Evolutionary conservation across 2,329 filamentous ascomycete genomes (phyloP).

Genomic region (Gaeumannomyces sp.): DNA sequence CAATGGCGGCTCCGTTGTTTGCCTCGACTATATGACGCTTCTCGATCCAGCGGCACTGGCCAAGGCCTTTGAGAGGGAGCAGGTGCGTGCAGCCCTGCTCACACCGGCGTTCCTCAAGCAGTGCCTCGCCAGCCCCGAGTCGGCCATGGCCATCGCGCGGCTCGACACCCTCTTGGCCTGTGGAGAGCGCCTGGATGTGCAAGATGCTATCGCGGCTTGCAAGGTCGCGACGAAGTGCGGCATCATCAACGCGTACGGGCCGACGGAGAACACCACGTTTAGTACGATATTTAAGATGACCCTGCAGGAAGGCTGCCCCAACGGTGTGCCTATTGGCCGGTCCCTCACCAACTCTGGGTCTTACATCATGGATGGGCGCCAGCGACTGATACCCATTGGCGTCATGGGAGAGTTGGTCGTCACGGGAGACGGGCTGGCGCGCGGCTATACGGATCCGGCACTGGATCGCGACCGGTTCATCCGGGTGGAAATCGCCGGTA

Average conservation of each 20-base stretch:
- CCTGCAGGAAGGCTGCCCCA: neutral
- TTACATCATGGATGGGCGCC: slow-evolving; percentile 33
- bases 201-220: neutral
- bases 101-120: neutral
- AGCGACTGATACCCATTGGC: slow-evolving; percentile 25
- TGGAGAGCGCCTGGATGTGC: neutral
- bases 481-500: neutral
- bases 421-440: slow-evolving; percentile 32
- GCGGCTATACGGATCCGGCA: slow-evolving; percentile 29
- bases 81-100: neutral
- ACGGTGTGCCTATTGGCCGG: slow-evolving; percentile 8
- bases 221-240: neutral
- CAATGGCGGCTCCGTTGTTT: neutral
- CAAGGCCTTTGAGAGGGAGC: neutral
- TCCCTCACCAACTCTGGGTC: slow-evolving; percentile 14
- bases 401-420: slow-evolving; percentile 34
- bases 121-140: neutral
- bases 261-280: slow-evolving; percentile 5
- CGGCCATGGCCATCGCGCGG: neutral
- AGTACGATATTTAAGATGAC: slow-evolving; percentile 6
- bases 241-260: slow-evolving; percentile 2
- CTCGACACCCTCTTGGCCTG: neutral
- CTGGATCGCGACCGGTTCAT: neutral
- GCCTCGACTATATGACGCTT: neutral
- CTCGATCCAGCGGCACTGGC: neutral